Conservation (phyloP, 345 rosid species). For the Balakata baccata region DNA sequence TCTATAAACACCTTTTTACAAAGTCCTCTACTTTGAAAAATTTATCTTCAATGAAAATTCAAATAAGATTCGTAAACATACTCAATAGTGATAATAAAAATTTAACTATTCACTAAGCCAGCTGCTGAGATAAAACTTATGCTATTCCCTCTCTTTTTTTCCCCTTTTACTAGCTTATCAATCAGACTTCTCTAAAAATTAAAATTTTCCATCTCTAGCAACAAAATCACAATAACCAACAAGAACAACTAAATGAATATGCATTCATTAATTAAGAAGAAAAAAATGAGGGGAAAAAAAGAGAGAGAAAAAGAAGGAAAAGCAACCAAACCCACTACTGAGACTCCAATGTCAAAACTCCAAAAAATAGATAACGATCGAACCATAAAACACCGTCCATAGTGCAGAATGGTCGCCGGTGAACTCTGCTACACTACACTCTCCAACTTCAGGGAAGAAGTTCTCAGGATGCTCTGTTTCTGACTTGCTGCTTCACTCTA, state of each 20-base stretch:
- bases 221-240: too few relatives aligned
- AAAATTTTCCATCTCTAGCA: too few relatives aligned
- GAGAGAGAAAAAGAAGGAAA: too few relatives aligned
- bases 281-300: too few relatives aligned
- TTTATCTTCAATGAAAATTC: not conserved
- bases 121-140: not conserved
- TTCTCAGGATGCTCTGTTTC: not conserved
- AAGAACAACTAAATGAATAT: not conserved
- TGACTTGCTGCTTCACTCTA: not conserved
- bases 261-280: not conserved
- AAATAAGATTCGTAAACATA: not conserved
- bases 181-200: too few relatives aligned
- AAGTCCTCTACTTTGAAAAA: not conserved
- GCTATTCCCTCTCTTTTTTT: not conserved
- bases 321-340: too few relatives aligned
- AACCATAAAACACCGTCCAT: not conserved
- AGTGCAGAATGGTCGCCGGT: not conserved
- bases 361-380: not conserved
- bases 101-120: not conserved
- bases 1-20: not conserved
- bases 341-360: not conserved
- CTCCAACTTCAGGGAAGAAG: not conserved
- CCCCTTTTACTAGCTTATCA: not conserved
- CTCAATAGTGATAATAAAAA: not conserved
- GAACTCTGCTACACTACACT: not conserved